Evolutionary conservation across 768 basidiomycete genomes (phyloP).

Genomic region (Termitomyces sp.): DNA sequence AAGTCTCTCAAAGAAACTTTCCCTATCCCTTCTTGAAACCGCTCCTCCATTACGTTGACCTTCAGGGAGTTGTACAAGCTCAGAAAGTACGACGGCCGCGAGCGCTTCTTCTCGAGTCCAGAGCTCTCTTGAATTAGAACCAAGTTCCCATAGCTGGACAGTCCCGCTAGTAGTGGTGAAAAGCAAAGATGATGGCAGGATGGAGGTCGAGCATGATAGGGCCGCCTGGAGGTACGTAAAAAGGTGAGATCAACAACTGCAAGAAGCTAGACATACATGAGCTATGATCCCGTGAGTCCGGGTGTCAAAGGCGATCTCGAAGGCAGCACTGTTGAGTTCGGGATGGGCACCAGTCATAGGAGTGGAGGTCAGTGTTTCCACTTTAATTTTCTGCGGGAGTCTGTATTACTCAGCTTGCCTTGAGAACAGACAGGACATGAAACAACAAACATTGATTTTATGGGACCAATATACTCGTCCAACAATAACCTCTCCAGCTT

Average conservation of each 20-base stretch:
- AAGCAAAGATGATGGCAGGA: slow-evolving; percentile 37
- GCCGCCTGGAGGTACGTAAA: slow-evolving; percentile 20
- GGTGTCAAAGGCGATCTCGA: slow-evolving; percentile 65
- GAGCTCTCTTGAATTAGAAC: slow-evolving; percentile 32
- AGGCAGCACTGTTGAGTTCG: slow-evolving; percentile 18
- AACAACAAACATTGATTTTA: not conserved
- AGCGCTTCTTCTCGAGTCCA: slow-evolving; percentile 87
- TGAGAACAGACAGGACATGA: not conserved
- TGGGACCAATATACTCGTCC: slow-evolving; percentile 20
- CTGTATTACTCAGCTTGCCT: not conserved
- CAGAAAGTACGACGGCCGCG: slow-evolving; percentile 55
- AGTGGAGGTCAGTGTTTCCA: slow-evolving; percentile 47
- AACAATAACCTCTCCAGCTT: slow-evolving; percentile 10
- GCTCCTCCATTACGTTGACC: slow-evolving; percentile 25
- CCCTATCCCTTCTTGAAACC: slow-evolving; percentile 35
- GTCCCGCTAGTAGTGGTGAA: slow-evolving; percentile 75
- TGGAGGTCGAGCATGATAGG: slow-evolving; percentile 41
- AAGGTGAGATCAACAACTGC: not conserved
- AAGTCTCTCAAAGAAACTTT: slow-evolving; percentile 49
- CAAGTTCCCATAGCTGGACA: slow-evolving; percentile 68
- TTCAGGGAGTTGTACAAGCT: slow-evolving; percentile 80
- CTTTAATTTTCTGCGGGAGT: slow-evolving; percentile 42
- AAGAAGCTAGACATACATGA: slow-evolving; percentile 43
- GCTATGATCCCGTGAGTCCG: slow-evolving; percentile 60
- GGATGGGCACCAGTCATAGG: slow-evolving; percentile 35